Percentiles rank a stretch among this genome's conserved stretches.
phyloP scores from a whole-genome alignment of 1,284 basidiomycete genomes.

The Ceratobasidium sp. region DNA sequence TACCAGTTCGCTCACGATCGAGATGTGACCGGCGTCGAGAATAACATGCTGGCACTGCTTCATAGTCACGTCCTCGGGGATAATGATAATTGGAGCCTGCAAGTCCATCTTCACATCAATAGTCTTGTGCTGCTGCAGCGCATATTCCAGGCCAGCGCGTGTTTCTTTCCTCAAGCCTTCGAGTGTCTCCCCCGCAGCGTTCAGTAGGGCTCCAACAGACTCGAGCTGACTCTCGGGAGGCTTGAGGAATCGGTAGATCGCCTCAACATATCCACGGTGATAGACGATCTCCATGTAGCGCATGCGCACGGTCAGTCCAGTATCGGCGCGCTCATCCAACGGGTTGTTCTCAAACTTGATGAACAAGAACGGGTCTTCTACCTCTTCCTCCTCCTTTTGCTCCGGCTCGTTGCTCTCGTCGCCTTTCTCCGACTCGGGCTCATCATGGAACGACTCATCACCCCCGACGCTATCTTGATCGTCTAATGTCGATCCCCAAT shows the following conservation, averaged over 20 bases:
- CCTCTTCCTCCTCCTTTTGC: slow-evolving; percentile 47
- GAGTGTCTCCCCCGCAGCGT: slow-evolving; percentile 91
- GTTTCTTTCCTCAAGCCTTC: slow-evolving; percentile 97
- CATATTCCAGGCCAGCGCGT: slow-evolving; percentile 92
- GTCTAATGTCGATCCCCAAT: slow-evolving; percentile 47
- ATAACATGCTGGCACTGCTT: slow-evolving; percentile 86
- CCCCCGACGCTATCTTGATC: slow-evolving; percentile 33
- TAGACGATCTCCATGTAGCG: slow-evolving; percentile 98
- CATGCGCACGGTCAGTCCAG: slow-evolving; percentile 88
- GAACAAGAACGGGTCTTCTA: slow-evolving; percentile 83
- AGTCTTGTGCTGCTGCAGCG: slow-evolving; percentile 92
- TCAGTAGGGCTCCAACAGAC: slow-evolving; percentile 89
- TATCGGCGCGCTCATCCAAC: slow-evolving; percentile 92
- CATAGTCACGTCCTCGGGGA: slow-evolving; percentile 89
- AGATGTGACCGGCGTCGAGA: slow-evolving; percentile 96
- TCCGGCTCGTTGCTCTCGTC: slow-evolving; percentile 48
- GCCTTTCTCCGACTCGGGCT: slow-evolving; percentile 45
- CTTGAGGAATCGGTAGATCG: slow-evolving; percentile 90
- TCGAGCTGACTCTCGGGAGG: slow-evolving; percentile 96
- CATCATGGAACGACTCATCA: slow-evolving; percentile 43
- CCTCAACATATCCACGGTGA: slow-evolving; percentile 93
- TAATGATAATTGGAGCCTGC: slow-evolving; percentile 96
- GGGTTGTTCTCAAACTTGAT: slow-evolving; percentile 94
- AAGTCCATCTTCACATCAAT: slow-evolving; percentile 95
- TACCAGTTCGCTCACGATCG: slow-evolving; percentile 89